Evolutionary conservation across 305 asterid genomes (phyloP), one percentile per base, ranked within the genome.

Genomic region (Galium porrigens): DNA sequence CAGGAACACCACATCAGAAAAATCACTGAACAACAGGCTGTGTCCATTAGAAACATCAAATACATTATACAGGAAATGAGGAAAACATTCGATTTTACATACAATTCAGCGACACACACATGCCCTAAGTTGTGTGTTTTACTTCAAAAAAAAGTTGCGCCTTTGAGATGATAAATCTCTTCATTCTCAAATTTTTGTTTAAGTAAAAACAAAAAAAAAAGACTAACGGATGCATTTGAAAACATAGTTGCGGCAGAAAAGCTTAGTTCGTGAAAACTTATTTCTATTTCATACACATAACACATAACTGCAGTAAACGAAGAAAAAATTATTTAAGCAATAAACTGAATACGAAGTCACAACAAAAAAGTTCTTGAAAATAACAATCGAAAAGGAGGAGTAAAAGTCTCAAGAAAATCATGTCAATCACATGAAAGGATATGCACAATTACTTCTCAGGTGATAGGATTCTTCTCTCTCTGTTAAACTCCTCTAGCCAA

Each of bases 401-500:
- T 49, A 15, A 53, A 3, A 68, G 17, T 53, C 42, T 52, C 20
- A 49, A 7, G 53, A 59, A 60, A 18, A 33, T 59, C 62, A 41
- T 22, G 30, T 41, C 62, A 39, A n/a, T 61, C 58, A 46, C 53
- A 46, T 49, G 25, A 41, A 17, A 39, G n/a, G 9, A 9, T 56
- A 53, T 41, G 39, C 34, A 58, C 22, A 70, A 69, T 83, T 86
- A 94, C 97, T 79, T 86, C 76, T 89, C 95, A 71, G 90, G 78
- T 61, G 81, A 73, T 66, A 89, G 94, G 72, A 64, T 77, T 60
- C 81, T 84, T 72, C 96, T 79, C 80, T 88, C 96, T 70, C 72
- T 79, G 80, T 81, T 88, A 85, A 86, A 77, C 72, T 82, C 96
- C 42, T 77, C 80, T 74, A 89, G 94, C 99, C 99, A 94, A 78